Evolutionary conservation across 192 early-diverging fungal genomes (phyloP).

Genomic region (Piromyces sp.): DNA sequence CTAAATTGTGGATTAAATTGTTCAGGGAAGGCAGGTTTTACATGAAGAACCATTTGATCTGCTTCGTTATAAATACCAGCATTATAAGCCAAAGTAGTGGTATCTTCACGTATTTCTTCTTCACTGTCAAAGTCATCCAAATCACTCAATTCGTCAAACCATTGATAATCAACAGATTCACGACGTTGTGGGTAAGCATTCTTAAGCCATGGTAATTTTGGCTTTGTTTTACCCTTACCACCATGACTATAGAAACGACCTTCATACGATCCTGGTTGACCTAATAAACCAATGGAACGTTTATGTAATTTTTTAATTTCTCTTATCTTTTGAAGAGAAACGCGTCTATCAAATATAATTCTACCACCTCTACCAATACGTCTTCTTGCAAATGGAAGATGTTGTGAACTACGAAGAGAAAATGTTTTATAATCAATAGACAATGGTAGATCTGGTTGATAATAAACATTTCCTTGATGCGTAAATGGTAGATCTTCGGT

Average conservation of each 20-base stretch:
- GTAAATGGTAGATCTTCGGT: neutral
- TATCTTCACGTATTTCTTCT: neutral
- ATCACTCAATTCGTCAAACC: neutral
- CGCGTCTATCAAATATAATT: conserved; percentile 46
- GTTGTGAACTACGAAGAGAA: neutral
- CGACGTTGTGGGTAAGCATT: neutral
- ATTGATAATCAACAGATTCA: neutral
- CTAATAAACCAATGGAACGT: neutral
- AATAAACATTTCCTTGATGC: conserved; percentile 6
- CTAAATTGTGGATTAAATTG: neutral
- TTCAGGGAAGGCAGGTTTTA: neutral
- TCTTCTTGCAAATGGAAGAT: conserved; percentile 22
- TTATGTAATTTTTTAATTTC: neutral
- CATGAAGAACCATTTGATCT: neutral
- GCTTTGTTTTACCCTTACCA: neutral
- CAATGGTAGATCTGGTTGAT: neutral
- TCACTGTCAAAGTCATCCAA: neutral
- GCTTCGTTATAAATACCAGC: neutral
- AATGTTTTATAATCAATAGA: conserved; percentile 5
- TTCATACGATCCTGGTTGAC: neutral
- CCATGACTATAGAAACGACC: neutral
- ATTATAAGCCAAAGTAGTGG: neutral
- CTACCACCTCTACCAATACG: conserved; percentile 66
- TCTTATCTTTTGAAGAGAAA: neutral
- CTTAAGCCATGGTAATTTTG: neutral